Evolutionary conservation across 768 basidiomycete genomes (phyloP).

Genomic region (Fomitopsis pulvina): DNA sequence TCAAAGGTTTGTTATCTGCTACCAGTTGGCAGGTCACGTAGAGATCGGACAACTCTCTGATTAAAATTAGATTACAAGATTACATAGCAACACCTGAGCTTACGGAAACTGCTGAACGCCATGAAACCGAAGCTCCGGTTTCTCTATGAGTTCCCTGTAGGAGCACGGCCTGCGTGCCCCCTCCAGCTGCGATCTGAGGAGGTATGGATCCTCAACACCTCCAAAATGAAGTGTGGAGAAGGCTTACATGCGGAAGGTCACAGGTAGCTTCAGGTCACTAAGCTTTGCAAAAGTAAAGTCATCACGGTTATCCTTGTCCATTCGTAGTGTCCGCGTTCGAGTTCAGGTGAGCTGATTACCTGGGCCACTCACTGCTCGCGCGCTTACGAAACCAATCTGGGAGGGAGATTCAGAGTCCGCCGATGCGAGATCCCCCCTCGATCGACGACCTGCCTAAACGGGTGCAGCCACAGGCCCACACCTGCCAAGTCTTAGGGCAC

Average conservation of each 20-base stretch:
- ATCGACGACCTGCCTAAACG: no score
- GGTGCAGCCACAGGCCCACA: no score
- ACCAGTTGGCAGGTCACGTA: conserved; percentile 90
- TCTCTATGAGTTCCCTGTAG: conserved; percentile 76
- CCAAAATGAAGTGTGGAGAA: conserved; percentile 13
- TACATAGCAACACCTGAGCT: conserved; percentile 19
- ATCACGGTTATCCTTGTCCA: conserved; percentile 66
- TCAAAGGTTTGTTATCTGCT: conserved; percentile 89
- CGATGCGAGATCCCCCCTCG: no score
- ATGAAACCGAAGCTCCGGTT: conserved; percentile 76
- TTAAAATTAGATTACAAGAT: conserved; percentile 13
- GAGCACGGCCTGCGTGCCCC: conserved; percentile 66
- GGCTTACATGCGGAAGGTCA: conserved; percentile 76
- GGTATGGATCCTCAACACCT: neutral
- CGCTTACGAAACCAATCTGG: no score
- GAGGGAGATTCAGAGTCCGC: no score
- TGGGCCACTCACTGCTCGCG: no score
- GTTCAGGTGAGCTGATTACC: no score
- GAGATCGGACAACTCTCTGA: conserved; percentile 82
- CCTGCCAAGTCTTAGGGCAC: no score
- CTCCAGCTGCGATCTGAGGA: conserved; percentile 72
- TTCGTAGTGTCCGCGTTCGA: no score
- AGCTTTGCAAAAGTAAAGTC: conserved; percentile 93
- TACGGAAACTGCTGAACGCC: conserved; percentile 82
- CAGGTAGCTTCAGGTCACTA: conserved; percentile 80